Conservation (phyloP, 768 basidiomycete species). For the Tylopilus subfusipes region DNA sequence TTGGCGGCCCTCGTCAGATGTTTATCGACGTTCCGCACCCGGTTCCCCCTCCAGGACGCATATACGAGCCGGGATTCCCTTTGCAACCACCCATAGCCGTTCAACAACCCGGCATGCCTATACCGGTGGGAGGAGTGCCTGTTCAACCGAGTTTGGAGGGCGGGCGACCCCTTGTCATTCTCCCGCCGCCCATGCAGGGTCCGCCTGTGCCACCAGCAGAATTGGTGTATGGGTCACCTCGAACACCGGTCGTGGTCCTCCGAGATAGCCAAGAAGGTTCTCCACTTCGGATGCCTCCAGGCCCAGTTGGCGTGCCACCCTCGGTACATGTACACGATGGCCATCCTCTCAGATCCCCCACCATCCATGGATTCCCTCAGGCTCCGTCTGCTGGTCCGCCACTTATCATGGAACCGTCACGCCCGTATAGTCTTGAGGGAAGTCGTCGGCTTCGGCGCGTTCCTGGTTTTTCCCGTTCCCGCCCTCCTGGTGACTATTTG, state of each 20-base stretch:
- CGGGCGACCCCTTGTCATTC: conserved; percentile 14
- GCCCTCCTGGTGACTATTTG: conserved; percentile 1
- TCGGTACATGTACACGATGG: conserved; percentile 8
- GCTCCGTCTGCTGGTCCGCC: conserved; percentile 1
- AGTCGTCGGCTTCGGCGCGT: not conserved
- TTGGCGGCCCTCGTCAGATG: conserved; percentile 10
- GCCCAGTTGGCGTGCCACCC: conserved; percentile 15
- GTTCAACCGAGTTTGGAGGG: conserved; percentile 1
- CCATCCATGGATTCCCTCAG: conserved; percentile 22
- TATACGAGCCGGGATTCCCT: conserved; percentile 9
- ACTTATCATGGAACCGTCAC: conserved; percentile 7
- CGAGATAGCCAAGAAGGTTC: conserved; percentile 17
- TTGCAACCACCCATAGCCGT: conserved; percentile 2
- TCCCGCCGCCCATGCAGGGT: conserved; percentile 10
- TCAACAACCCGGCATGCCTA: not conserved
- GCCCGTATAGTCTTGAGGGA: conserved; percentile 10
- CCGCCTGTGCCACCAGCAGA: conserved; percentile 6
- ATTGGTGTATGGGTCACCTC: conserved; percentile 12
- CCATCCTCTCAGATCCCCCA: conserved; percentile 21
- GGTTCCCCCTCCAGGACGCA: conserved; percentile 23
- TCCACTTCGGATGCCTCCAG: conserved; percentile 20
- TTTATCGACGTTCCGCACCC: conserved; percentile 16
- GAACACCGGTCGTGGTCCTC: conserved; percentile 13
- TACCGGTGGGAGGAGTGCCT: not conserved
- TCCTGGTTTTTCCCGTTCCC: conserved; percentile 9